These are phyloP conservation scores for Colletotrichum navitas DNA, from an alignment of 2,329 filamentous ascomycete genomes.

Conservation along the genomic window DNA sequence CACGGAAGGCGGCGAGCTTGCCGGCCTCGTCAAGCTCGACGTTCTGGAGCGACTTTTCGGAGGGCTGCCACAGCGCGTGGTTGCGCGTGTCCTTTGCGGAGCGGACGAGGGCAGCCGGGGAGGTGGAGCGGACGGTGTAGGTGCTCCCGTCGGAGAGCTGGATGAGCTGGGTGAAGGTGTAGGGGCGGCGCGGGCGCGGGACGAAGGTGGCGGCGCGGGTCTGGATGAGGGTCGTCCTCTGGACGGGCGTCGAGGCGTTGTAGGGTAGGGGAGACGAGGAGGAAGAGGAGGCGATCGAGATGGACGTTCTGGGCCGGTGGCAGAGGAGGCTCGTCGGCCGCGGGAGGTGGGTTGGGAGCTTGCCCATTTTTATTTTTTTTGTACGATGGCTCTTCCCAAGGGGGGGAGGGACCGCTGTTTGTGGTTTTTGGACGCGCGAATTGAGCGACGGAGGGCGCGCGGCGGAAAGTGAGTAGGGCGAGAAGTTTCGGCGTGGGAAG, in stretches of 20 bases:
- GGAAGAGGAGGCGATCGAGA: slow-evolving; percentile 49
- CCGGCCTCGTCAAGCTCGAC: slow-evolving; percentile 97
- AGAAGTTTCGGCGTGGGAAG: neutral
- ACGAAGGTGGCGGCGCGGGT: slow-evolving; percentile 87
- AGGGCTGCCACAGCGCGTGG: slow-evolving; percentile 91
- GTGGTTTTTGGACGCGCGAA: neutral
- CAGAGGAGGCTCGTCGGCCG: slow-evolving; percentile 25
- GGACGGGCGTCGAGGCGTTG: slow-evolving; percentile 35
- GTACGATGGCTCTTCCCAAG: slow-evolving; percentile 14
- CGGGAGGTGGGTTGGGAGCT: slow-evolving; percentile 39
- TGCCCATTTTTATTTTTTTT: slow-evolving; percentile 22
- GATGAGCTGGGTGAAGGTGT: slow-evolving; percentile 97
- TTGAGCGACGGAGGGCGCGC: neutral
- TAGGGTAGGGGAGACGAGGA: slow-evolving; percentile 47
- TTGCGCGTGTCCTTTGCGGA: slow-evolving; percentile 88
- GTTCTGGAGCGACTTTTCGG: slow-evolving; percentile 82
- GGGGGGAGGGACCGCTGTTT: neutral
- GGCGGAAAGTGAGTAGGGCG: neutral
- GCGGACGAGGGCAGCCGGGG: slow-evolving; percentile 71
- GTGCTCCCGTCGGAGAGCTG: slow-evolving; percentile 92
- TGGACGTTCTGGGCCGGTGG: slow-evolving; percentile 43
- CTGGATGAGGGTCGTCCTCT: slow-evolving; percentile 52
- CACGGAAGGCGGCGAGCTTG: slow-evolving; percentile 85
- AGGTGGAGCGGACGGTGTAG: slow-evolving; percentile 83
- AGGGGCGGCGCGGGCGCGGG: slow-evolving; percentile 88